Evolutionary conservation across 2,329 filamentous ascomycete genomes (phyloP).

Genomic region (Tolypocladium cylindrosporum): DNA sequence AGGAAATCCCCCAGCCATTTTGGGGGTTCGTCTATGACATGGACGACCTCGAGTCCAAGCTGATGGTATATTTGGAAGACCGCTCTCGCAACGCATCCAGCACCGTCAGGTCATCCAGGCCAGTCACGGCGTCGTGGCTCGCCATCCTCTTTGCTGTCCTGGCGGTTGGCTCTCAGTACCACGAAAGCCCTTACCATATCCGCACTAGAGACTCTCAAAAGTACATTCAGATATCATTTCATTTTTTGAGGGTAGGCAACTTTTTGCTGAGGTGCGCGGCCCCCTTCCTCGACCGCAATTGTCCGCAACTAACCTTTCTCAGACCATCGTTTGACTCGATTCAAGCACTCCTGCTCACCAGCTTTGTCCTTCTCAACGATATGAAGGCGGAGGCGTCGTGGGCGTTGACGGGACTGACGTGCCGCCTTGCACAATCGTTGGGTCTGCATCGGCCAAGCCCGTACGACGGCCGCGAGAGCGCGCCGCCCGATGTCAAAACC

Average conservation of each 20-base stretch:
- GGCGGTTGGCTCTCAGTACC: conserved; percentile 56
- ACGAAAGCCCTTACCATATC: conserved; percentile 53
- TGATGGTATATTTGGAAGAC: conserved; percentile 57
- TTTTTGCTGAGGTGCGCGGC: conserved; percentile 44
- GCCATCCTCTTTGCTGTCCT: conserved; percentile 56
- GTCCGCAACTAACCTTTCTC: conserved; percentile 3
- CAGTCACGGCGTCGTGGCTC: conserved; percentile 55
- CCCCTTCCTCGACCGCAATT: neutral
- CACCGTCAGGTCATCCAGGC: conserved; percentile 32
- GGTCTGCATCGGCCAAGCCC: conserved; percentile 44
- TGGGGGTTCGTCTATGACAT: conserved; percentile 60
- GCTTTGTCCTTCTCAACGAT: conserved; percentile 55
- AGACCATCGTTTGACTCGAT: conserved; percentile 57
- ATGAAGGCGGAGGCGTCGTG: conserved; percentile 62
- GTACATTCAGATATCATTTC: conserved; percentile 55
- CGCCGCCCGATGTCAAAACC: conserved; percentile 31
- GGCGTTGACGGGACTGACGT: conserved; percentile 54
- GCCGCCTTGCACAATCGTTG: conserved; percentile 54
- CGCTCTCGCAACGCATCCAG: conserved; percentile 45
- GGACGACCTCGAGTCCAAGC: conserved; percentile 52
- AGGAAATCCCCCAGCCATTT: conserved; percentile 57
- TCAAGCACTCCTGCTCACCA: conserved; percentile 51
- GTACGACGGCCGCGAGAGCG: conserved; percentile 34
- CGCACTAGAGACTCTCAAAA: conserved; percentile 49
- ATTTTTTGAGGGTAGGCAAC: conserved; percentile 53